A percentile compares a stretch with the other conserved stretches of the same genome.
Conservation (phyloP, 495 filamentous ascomycete species). For the Trypethelium eluteriae region DNA sequence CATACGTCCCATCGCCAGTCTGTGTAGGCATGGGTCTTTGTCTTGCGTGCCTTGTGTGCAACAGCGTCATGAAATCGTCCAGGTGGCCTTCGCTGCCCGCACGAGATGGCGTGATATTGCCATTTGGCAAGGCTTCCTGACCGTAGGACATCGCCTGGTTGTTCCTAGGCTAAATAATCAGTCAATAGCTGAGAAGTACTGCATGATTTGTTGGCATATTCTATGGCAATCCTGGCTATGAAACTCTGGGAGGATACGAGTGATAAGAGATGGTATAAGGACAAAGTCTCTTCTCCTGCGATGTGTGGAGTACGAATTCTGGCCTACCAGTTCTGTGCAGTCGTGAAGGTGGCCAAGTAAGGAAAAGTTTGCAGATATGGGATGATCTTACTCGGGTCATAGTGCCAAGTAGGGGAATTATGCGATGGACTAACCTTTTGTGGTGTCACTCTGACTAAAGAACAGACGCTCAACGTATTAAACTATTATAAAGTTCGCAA, state of each 20-base stretch:
- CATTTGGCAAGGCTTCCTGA: background rate
- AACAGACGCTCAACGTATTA: background rate
- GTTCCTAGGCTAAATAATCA: background rate
- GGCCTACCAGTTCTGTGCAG: background rate
- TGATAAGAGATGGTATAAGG: background rate
- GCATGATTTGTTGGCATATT: background rate
- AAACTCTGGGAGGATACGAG: background rate
- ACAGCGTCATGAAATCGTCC: conserved; percentile 17
- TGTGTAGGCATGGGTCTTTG: conserved; percentile 29
- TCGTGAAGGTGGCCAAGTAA: background rate
- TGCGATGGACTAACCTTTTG: conserved; percentile 1
- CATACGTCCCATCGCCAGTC: conserved; percentile 37
- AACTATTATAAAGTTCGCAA: background rate
- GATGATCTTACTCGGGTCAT: background rate
- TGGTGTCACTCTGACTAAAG: background rate
- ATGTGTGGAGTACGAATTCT: background rate
- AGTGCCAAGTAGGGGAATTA: background rate
- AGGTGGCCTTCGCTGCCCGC: background rate
- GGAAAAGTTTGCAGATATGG: background rate
- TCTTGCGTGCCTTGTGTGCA: conserved; percentile 23
- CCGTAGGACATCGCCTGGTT: background rate
- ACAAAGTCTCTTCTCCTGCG: background rate
- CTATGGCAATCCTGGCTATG: background rate
- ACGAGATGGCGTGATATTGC: background rate
- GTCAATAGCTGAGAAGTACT: background rate